Evolutionary conservation across 306 rosid genomes (phyloP).

Genomic region (Trifolium pratense): DNA sequence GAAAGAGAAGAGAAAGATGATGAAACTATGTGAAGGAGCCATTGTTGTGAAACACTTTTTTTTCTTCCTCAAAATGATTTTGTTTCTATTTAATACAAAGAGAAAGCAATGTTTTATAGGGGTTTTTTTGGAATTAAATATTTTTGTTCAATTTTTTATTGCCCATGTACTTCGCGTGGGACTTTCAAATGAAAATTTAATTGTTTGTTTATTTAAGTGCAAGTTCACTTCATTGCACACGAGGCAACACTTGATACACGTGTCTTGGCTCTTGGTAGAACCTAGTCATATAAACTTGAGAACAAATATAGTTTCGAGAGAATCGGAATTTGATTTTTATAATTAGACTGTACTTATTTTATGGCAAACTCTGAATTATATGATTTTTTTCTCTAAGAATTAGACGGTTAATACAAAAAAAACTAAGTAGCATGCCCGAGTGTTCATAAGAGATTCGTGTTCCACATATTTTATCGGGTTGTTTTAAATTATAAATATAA

Average conservation of each 20-base stretch:
- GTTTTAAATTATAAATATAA: too few relatives aligned
- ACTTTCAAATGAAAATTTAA: neutral
- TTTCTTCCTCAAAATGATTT: neutral
- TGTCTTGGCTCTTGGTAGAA: too few relatives aligned
- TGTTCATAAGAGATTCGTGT: too few relatives aligned
- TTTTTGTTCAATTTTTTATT: constrained; percentile 17
- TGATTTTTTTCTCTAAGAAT: too few relatives aligned
- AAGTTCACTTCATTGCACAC: neutral
- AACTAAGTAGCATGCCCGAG: too few relatives aligned
- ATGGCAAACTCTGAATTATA: too few relatives aligned
- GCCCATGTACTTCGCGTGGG: constrained; percentile 10
- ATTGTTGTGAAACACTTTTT: neutral
- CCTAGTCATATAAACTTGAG: too few relatives aligned
- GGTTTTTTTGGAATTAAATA: neutral
- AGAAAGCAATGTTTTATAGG: neutral
- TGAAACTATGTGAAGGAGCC: neutral
- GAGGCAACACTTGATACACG: neutral
- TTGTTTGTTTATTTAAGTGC: neutral
- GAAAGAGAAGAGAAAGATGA: constrained; percentile 2
- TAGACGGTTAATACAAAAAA: too few relatives aligned
- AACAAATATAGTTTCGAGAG: too few relatives aligned
- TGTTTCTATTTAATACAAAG: neutral
- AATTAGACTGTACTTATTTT: too few relatives aligned
- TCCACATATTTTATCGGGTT: too few relatives aligned
- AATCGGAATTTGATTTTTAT: too few relatives aligned